Evolutionary conservation across 2,329 filamentous ascomycete species (phyloP), one percentile per base, ranked within the genome.

Genomic region (Ceratocystis ficicola): DNA sequence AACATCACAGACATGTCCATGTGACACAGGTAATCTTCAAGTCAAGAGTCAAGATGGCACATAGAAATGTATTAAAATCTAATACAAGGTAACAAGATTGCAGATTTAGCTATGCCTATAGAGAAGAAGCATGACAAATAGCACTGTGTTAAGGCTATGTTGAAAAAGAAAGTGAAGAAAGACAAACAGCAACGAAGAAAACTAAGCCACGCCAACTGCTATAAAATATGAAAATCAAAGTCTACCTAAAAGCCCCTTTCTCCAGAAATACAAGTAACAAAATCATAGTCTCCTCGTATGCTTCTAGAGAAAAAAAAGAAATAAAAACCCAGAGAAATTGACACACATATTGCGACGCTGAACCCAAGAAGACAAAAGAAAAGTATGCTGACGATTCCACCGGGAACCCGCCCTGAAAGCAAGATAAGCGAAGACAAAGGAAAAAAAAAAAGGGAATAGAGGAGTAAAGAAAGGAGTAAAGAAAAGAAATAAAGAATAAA

Each of bases 371-470:
- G 10, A 48, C 20, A 48, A 63, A 48, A 63, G 61, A 50, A 6
- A 32, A 44, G 28, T 8, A 59, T 30, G 52, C 52, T 17, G 28
- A 20, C 22, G 28, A 32, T 32, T 59, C 52, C 52, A 36, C 52
- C 52, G 1, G 52, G 52, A 59, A 36, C 32, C 28, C 15, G 15
- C 30, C 52, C 28, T 59, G 52, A 36, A 59, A 25, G 48, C 12
- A 22, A 50, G 44, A 59, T 50, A 30, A 65, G 20, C 44, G 50
- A 63, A 66, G 6, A 44, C 41, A 64, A 64, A 32, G 48, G 60
- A 50, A 36, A 32, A 50, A 67, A 55, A 64, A 52, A 64, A 8
- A 6, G 3, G 8, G 10, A 36, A 4, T 12, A 36, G 10, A 6
- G 5, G 30, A 36, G 10, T 12, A 28, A 17, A 2, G 22, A n/a